A percentile compares a stretch with the other conserved stretches of the same genome.
phyloP scores from a whole-genome alignment of 129 eudicot species.

The Flaveria robusta region DNA sequence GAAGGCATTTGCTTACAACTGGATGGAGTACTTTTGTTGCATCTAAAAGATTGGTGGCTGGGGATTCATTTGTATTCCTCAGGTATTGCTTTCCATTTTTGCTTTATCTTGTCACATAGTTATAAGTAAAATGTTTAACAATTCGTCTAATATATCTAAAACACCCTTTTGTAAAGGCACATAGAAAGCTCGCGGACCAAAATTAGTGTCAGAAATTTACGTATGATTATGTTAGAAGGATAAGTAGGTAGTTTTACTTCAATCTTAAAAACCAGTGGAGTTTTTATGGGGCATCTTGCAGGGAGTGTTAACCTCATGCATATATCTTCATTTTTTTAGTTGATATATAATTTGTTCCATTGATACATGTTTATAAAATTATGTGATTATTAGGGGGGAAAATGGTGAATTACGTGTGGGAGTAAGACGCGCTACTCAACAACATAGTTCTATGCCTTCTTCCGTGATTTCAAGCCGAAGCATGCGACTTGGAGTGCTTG shows the following conservation, averaged over 20 bases:
- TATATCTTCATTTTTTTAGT: constrained; percentile 7
- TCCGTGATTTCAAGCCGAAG: constrained; percentile 89
- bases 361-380: constrained; percentile 7
- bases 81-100: constrained; percentile 45
- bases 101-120: background rate
- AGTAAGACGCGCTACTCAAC: constrained; percentile 66
- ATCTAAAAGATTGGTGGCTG: constrained; percentile 84
- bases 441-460: constrained; percentile 73
- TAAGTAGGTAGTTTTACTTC: background rate
- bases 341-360: background rate
- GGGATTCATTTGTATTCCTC: constrained; percentile 87
- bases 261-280: background rate
- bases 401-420: constrained; percentile 82
- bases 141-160: background rate
- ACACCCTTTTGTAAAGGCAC: background rate
- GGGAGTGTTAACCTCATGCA: constrained; percentile 12
- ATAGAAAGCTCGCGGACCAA: background rate
- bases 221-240: constrained; percentile 5
- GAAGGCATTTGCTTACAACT: constrained; percentile 92
- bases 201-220: background rate
- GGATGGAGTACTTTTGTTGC: constrained; percentile 97
- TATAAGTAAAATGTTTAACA: background rate
- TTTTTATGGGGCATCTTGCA: background rate
- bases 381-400: constrained; percentile 53
- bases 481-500: constrained; percentile 93